Evolutionary conservation across 306 rosid genomes (phyloP).

Genomic region (Cyamopsis tetragonoloba): DNA sequence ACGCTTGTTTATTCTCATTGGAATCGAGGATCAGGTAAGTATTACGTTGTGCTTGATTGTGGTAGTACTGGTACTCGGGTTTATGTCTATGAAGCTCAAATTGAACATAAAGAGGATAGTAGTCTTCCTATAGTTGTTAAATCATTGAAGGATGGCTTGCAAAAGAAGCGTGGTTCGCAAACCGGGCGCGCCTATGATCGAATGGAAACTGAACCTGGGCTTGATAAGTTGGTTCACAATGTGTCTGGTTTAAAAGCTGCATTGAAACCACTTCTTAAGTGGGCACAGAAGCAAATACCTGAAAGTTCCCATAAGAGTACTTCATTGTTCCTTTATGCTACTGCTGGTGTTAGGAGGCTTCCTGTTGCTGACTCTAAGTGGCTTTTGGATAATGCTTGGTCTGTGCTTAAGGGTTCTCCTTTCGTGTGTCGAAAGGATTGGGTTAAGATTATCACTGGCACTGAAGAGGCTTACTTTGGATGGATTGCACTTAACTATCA

Average conservation of each 20-base stretch:
- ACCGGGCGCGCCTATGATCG: slow-evolving; percentile 82
- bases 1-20: slow-evolving; percentile 47
- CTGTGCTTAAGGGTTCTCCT: slow-evolving; percentile 51
- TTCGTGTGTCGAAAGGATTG: slow-evolving; percentile 60
- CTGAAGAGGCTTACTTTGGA: slow-evolving; percentile 91
- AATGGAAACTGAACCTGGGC: slow-evolving; percentile 96
- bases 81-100: slow-evolving; percentile 61
- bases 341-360: slow-evolving; percentile 85
- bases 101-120: slow-evolving; percentile 25
- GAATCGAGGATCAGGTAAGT: slow-evolving; percentile 49
- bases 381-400: slow-evolving; percentile 77
- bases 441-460: slow-evolving; percentile 78
- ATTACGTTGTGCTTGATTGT: slow-evolving; percentile 77
- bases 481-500: slow-evolving; percentile 94
- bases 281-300: slow-evolving; percentile 92
- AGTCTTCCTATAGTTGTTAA: slow-evolving; percentile 56
- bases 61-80: slow-evolving; percentile 95
- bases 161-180: slow-evolving; percentile 32
- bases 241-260: slow-evolving; percentile 56
- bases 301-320: slow-evolving; percentile 49
- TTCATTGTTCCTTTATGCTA: slow-evolving; percentile 72
- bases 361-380: slow-evolving; percentile 64
- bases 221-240: slow-evolving; percentile 72
- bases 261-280: slow-evolving; percentile 60
- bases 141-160: slow-evolving; percentile 38